phyloP scores from a whole-genome alignment of 1,284 basidiomycete species.

The Anthracocystis panici-leucophaei region DNA sequence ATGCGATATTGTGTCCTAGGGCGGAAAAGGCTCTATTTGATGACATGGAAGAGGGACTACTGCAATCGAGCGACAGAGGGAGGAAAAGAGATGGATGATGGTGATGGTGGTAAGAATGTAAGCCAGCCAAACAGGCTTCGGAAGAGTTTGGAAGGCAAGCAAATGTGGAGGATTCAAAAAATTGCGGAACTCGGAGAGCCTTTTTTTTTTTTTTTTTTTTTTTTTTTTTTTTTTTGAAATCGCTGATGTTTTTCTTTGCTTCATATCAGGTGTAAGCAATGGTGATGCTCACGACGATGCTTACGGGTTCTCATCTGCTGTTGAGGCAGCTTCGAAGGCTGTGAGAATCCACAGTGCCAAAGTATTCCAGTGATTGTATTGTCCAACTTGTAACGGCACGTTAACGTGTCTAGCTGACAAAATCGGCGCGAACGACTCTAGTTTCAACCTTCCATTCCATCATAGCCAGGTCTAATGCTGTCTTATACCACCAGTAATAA shows the following conservation, averaged over 20 bases:
- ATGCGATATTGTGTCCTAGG: conserved; percentile 22
- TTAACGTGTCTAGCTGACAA: neutral
- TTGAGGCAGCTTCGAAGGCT: no score
- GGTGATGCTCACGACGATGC: conserved; percentile 2
- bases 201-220: neutral
- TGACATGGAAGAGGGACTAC: conserved; percentile 12
- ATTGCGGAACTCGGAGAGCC: neutral
- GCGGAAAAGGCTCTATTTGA: conserved; percentile 6
- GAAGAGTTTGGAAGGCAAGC: neutral
- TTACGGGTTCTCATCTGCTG: no score
- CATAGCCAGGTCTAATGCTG: neutral
- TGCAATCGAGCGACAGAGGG: neutral
- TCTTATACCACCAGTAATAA: conserved; percentile 10
- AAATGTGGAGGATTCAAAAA: conserved; percentile 3
- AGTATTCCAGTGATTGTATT: neutral
- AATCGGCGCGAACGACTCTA: neutral
- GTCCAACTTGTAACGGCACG: neutral
- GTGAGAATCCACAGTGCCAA: neutral
- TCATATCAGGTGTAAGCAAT: neutral
- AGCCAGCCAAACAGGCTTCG: neutral
- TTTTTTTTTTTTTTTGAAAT: neutral
- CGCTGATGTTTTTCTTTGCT: neutral
- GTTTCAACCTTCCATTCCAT: neutral
- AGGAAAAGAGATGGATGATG: neutral
- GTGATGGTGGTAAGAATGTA: conserved; percentile 1